A percentile compares a stretch with the other conserved stretches of the same genome.
These are phyloP conservation scores for Cladosporium sp. DNA, from an alignment of 2,329 filamentous ascomycete genomes.

Conservation along the genomic window DNA sequence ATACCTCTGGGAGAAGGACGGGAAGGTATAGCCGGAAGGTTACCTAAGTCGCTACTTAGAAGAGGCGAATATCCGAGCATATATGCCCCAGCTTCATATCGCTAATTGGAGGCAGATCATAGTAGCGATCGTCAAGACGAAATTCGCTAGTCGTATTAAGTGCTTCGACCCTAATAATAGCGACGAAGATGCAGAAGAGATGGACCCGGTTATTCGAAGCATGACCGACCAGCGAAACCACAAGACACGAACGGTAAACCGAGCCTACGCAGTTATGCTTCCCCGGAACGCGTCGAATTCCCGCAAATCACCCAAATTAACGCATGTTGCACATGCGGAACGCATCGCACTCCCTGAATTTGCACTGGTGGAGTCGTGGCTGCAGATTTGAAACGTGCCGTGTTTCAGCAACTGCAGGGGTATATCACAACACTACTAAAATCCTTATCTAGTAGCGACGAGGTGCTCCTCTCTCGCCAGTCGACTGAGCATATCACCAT, in stretches of 20 bases:
- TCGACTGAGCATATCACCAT: background rate
- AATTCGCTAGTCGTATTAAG: slow-evolving; percentile 12
- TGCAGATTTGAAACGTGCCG: slow-evolving; percentile 6
- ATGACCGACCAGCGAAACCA: slow-evolving; percentile 14
- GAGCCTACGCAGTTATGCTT: slow-evolving; percentile 9
- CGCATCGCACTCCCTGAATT: too few species aligned
- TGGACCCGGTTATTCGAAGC: background rate
- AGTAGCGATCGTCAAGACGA: slow-evolving; percentile 16
- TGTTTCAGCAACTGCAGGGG: slow-evolving; percentile 15
- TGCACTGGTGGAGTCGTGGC: too few species aligned
- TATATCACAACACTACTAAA: background rate
- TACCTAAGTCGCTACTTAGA: slow-evolving; percentile 11
- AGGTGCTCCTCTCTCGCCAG: slow-evolving; percentile 1
- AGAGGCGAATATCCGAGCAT: slow-evolving; percentile 7
- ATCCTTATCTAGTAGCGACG: background rate
- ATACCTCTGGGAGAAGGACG: slow-evolving; percentile 15
- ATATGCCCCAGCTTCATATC: slow-evolving; percentile 8
- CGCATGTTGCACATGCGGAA: too few species aligned
- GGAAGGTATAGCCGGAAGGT: slow-evolving; percentile 10
- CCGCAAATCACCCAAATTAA: slow-evolving; percentile 8
- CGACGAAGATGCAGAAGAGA: slow-evolving; percentile 7
- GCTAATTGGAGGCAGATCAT: slow-evolving; percentile 14
- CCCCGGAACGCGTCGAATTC: slow-evolving; percentile 3
- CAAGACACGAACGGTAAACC: slow-evolving; percentile 13
- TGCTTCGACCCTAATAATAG: slow-evolving; percentile 4